Conservation (phyloP, 1,284 basidiomycete genomes). For the Moesziomyces globuligerus region DNA sequence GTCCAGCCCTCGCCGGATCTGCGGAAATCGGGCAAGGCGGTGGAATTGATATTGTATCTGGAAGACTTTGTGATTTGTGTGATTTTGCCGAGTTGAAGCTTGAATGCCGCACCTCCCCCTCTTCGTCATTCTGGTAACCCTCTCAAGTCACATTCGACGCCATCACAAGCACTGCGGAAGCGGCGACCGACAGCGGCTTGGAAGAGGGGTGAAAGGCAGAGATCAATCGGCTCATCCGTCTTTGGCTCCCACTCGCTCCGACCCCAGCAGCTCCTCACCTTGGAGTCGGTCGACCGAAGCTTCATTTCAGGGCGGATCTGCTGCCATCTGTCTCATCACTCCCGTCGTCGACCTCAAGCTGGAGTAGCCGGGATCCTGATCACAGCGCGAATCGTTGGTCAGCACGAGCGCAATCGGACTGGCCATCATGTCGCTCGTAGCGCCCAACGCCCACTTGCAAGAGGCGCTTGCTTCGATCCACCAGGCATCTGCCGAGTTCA, state of each 20-base stretch:
- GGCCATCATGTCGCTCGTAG: constrained; percentile 39
- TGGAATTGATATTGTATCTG: too few species aligned
- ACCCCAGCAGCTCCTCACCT: not conserved
- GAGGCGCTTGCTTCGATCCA: constrained; percentile 48
- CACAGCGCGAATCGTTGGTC: too few species aligned
- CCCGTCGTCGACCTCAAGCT: not conserved
- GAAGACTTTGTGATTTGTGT: not conserved
- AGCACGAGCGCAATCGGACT: not conserved
- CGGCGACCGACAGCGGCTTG: not conserved
- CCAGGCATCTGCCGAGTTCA: constrained; percentile 50
- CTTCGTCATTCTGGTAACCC: not conserved
- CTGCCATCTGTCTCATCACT: not conserved
- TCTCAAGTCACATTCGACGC: not conserved
- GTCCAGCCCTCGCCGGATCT: not conserved
- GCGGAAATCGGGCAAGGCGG: not conserved
- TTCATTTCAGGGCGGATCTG: too few species aligned
- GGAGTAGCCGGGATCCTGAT: too few species aligned
- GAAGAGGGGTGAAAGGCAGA: not conserved
- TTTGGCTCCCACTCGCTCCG: not conserved
- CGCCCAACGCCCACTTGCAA: constrained; percentile 44
- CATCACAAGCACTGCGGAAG: not conserved
- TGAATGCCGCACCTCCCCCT: not conserved
- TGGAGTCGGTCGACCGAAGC: too few species aligned
- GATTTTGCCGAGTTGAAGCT: not conserved
- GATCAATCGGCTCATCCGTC: not conserved